Evolutionary conservation across 1,284 basidiomycete species (phyloP), one percentile per base, ranked within the genome.

Genomic region (Hemileia vastatrix): DNA sequence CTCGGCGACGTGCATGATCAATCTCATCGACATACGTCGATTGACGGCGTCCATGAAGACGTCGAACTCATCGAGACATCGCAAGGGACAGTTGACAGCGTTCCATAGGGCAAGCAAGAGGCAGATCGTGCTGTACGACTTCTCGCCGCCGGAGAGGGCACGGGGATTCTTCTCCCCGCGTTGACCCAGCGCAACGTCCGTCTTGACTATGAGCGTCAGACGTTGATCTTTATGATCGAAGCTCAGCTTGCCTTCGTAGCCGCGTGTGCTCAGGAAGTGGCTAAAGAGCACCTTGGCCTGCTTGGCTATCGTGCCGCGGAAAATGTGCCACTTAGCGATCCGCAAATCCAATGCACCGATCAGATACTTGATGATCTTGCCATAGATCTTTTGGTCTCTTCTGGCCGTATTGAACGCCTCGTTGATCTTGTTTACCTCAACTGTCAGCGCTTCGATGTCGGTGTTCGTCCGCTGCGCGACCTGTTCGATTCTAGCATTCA

Each of bases 41-140:
- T 96, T 96, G 63, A 91, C 86, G 23, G 87, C 86, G 73, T 97
- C 93, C 86, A 95, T 90, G 79, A 94, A 96, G 11, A 96, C 92
- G 69, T 95, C 73, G 50, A 67, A 79, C 80, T 72, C 77, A 86
- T 94, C 93, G 33, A 98, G 82, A 72, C 94, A 98, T 64, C 94
- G 81, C 57, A 99, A 82, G 0, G 93, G 94, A 75, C 92, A 94
- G 1, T 88, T 87, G 61, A 94, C 90, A 8, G 90, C 86, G 70
- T 95, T 89, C 95, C 95, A 99, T 48, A 99, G 79, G 4, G 95
- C 86, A 31, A 97, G 79, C 54, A 99, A 79, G 57, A 99, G 77
- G 69, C 90, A 94, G 67, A 97, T 91, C 0, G 95, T 98, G 4
- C 91, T 89, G 78, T 95, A 99, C 4, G 90, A 94, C 74, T 96